Evolutionary conservation across 2,329 filamentous ascomycete genomes (phyloP), one percentile per base, ranked within the genome.

Genomic region (Huntiella abstrusa): DNA sequence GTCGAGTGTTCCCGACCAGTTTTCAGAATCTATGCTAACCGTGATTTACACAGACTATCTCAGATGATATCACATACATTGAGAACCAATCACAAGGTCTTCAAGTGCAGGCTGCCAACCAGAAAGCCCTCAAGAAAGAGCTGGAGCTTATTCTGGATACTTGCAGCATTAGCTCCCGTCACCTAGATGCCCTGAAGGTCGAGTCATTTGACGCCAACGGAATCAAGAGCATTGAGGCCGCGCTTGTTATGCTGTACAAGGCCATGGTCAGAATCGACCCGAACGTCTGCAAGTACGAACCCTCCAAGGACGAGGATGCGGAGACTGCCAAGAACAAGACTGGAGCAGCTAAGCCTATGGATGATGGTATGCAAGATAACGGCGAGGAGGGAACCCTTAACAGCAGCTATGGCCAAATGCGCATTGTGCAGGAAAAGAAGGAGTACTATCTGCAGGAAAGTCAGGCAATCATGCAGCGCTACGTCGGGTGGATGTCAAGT

Each of bases 21-120:
- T n/a, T 11, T 35, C 2, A 28, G 11, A 35, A 15, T 5, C 10
- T 19, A 12, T 22, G 22, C 32, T 46, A 46, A 36, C 33, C 4
- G 7, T 38, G 7, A 7, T 12, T 2, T 22, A 28, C 22, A 17
- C 56, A 92, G 81, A 96, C 87, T 42, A 70, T 98, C 28, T 86
- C 87, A 48, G 88, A 96, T 43, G 91, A 98, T 55, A 92, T 98
- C 54, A 80, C 86, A 3, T 96, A 92, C 58, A 96, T 98, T 53
- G 91, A 98, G 64, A 86, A 91, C 2, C 91, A 98, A 61, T 87
- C 85, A 5, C 88, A 98, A 63, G 91, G 91, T 66, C 67, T 98
- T 41, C 91, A 98, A 57, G 88, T 98, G 5, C 91, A 96, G 62
- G 88, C 88, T 15, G 85, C 91, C 36, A 98, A 98, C 55, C 91